A percentile compares a stretch with the other conserved stretches of the same genome.
phyloP scores from a whole-genome alignment of 768 basidiomycete species.

The Kwoniella mangroviensis region DNA sequence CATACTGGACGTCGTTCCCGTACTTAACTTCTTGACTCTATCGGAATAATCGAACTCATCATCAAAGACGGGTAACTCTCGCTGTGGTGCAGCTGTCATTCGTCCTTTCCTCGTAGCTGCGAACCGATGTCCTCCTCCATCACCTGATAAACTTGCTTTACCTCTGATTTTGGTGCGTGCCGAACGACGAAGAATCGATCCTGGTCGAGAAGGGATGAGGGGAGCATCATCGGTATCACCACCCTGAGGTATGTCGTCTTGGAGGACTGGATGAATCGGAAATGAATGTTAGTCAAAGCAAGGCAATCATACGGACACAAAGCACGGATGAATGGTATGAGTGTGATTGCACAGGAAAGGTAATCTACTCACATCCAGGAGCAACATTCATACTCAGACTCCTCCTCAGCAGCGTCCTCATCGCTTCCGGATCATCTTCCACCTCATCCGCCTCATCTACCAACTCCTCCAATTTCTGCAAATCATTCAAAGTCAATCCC shows the following conservation, averaged over 20 bases:
- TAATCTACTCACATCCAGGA: slow-evolving; percentile 71
- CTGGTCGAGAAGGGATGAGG: slow-evolving; percentile 82
- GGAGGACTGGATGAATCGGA: slow-evolving; percentile 33
- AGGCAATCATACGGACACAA: not conserved
- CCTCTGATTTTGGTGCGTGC: slow-evolving; percentile 89
- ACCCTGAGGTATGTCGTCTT: slow-evolving; percentile 41
- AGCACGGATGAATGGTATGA: no score
- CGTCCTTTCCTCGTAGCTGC: slow-evolving; percentile 62
- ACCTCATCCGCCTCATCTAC: slow-evolving; percentile 80
- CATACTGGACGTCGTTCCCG: slow-evolving; percentile 22
- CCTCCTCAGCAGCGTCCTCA: slow-evolving; percentile 77
- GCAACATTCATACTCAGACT: slow-evolving; percentile 86
- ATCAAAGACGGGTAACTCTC: slow-evolving; percentile 32
- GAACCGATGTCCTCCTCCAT: slow-evolving; percentile 84
- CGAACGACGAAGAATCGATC: slow-evolving; percentile 84
- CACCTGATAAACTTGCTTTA: slow-evolving; percentile 75
- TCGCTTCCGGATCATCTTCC: slow-evolving; percentile 80
- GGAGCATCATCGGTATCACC: slow-evolving; percentile 83
- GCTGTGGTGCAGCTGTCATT: slow-evolving; percentile 43
- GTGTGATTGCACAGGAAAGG: not conserved
- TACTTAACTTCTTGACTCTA: slow-evolving; percentile 14
- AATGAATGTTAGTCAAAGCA: no score
- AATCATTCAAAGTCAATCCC: slow-evolving; percentile 80
- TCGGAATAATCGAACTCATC: slow-evolving; percentile 39
- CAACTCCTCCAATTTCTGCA: slow-evolving; percentile 91